Conservation (phyloP, 1,139 yeast genomes). For the Protomyces arabidopsidicola region DNA sequence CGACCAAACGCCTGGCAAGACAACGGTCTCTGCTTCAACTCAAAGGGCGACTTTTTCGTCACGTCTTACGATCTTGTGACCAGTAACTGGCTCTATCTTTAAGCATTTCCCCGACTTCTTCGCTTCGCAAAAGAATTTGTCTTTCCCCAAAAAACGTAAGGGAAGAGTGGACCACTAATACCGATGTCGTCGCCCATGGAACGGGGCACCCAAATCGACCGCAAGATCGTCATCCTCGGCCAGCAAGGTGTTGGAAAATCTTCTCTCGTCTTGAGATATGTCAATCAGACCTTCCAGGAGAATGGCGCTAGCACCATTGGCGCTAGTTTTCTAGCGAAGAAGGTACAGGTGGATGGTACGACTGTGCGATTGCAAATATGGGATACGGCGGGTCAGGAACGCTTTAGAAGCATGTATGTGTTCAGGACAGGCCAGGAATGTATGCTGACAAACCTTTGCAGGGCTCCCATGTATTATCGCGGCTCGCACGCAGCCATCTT, state of each 20-base stretch:
- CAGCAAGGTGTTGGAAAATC: conserved; percentile 61
- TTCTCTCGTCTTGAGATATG: conserved; percentile 80
- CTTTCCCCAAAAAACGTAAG: too few species aligned
- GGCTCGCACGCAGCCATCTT: conserved; percentile 92
- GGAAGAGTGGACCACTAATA: too few species aligned
- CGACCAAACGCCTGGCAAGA: too few species aligned
- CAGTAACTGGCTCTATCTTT: too few species aligned
- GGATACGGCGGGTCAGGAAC: conserved; percentile 99
- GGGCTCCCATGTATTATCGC: conserved; percentile 93
- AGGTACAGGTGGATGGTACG: conserved; percentile 77
- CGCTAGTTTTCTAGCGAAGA: conserved; percentile 86
- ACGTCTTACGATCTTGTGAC: too few species aligned
- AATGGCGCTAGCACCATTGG: conserved; percentile 93
- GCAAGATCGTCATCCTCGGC: conserved; percentile 42
- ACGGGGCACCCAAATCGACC: conserved; percentile 35
- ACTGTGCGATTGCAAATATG: conserved; percentile 84
- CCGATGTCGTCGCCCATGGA: not conserved
- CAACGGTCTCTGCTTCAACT: too few species aligned
- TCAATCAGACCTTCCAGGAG: conserved; percentile 74
- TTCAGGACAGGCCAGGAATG: conserved; percentile 30
- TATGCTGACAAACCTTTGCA: conserved; percentile 61
- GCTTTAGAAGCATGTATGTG: conserved; percentile 62
- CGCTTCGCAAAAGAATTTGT: too few species aligned
- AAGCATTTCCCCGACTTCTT: too few species aligned
- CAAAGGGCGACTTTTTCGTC: too few species aligned